phyloP scores from a whole-genome alignment of 192 early-diverging fungal species.

The Gonapodya prolifera region DNA sequence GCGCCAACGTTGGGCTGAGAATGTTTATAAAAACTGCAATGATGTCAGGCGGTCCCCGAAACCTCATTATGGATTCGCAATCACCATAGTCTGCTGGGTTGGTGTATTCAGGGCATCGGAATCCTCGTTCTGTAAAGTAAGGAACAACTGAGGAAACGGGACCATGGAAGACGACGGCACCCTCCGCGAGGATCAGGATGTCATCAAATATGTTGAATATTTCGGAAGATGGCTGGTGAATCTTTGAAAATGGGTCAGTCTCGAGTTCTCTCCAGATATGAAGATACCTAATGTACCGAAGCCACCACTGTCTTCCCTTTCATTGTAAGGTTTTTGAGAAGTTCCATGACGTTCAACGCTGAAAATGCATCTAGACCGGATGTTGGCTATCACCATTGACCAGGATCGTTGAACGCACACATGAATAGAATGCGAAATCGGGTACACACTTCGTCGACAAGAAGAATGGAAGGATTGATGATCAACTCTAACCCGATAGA shows the following conservation, averaged over 20 bases:
- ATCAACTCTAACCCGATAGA: constrained; percentile 64
- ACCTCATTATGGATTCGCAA: background rate
- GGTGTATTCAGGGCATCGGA: constrained; percentile 31
- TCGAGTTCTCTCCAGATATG: background rate
- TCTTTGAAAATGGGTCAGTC: constrained; percentile 26
- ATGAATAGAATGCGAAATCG: background rate
- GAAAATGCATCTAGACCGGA: constrained; percentile 52
- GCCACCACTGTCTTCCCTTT: constrained; percentile 20
- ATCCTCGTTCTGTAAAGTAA: constrained; percentile 29
- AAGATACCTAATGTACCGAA: constrained; percentile 11
- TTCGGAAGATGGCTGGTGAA: constrained; percentile 45
- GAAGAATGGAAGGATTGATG: constrained; percentile 49
- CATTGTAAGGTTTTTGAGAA: constrained; percentile 27
- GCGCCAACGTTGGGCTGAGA: background rate
- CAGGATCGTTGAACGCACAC: background rate
- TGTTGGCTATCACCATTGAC: constrained; percentile 50
- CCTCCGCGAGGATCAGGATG: constrained; percentile 49
- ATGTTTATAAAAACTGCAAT: background rate
- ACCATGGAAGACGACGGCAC: constrained; percentile 58
- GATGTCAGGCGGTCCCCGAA: background rate
- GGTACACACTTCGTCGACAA: background rate
- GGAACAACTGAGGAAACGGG: constrained; percentile 21
- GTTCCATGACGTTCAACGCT: constrained; percentile 30
- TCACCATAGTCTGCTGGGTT: constrained; percentile 41
- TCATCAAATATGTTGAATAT: constrained; percentile 56